Evolutionary conservation across 2,329 filamentous ascomycete genomes (phyloP).

Genomic region (Sodiomyces alkalinus): DNA sequence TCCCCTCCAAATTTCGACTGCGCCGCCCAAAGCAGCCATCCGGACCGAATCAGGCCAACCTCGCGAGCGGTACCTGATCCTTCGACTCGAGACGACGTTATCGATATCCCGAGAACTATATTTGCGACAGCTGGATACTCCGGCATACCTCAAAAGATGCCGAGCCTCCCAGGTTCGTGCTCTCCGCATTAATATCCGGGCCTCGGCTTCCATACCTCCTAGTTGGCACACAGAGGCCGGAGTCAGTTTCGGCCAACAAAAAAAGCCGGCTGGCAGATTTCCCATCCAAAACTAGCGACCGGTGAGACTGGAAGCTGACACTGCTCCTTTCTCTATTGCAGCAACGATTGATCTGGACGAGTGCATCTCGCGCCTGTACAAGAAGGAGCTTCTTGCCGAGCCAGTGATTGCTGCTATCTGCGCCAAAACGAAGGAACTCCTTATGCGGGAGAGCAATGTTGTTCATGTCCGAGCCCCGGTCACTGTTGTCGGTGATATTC

Average conservation of each 20-base stretch:
- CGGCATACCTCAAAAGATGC: no score
- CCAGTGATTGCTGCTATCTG: conserved; percentile 98
- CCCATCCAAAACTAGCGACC: no score
- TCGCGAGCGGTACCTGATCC: no score
- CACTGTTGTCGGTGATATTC: conserved; percentile 95
- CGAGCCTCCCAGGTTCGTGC: conserved; percentile 38
- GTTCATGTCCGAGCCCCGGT: conserved; percentile 92
- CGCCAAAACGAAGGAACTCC: conserved; percentile 93
- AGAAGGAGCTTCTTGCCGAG: conserved; percentile 91
- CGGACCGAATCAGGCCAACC: conserved; percentile 9
- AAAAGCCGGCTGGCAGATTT: no score
- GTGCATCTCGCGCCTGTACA: conserved; percentile 93
- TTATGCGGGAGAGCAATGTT: conserved; percentile 99
- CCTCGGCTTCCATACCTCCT: neutral
- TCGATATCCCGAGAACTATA: no score
- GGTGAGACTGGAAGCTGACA: no score
- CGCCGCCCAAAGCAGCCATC: no score
- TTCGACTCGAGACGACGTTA: no score
- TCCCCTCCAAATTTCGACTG: conserved; percentile 19
- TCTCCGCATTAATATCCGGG: conserved; percentile 1
- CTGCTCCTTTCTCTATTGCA: conserved; percentile 19
- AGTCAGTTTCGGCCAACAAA: no score
- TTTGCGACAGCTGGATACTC: neutral
- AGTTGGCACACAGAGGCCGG: no score
- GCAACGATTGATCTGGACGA: conserved; percentile 96